phyloP scores from a whole-genome alignment of 2,329 filamentous ascomycete species.

The Cladosporium sp. region DNA sequence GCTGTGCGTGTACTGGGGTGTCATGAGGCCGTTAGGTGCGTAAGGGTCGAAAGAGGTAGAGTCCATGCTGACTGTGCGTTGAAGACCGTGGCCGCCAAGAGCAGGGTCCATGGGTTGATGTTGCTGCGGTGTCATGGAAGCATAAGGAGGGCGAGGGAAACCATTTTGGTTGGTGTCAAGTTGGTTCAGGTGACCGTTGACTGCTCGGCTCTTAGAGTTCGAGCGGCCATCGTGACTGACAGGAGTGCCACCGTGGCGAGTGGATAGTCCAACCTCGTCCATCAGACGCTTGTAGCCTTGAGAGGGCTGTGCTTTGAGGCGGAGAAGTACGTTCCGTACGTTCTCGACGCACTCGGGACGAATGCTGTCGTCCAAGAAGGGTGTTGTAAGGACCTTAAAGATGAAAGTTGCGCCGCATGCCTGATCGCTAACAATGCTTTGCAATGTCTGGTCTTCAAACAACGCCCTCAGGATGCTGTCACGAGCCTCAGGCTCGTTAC shows the following conservation, averaged over 20 bases:
- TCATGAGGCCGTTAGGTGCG: conserved; percentile 40
- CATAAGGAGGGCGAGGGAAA: conserved; percentile 40
- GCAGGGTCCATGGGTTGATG: conserved; percentile 38
- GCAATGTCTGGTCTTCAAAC: conserved; percentile 86
- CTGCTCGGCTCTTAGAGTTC: conserved; percentile 35
- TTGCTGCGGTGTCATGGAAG: conserved; percentile 35
- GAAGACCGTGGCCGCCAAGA: conserved; percentile 38
- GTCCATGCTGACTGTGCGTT: conserved; percentile 52
- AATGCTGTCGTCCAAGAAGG: conserved; percentile 93
- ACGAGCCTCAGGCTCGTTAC: conserved; percentile 86
- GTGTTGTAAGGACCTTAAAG: conserved; percentile 97
- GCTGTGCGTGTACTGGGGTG: conserved; percentile 38
- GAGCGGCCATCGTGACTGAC: conserved; percentile 38
- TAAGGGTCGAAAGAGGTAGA: conserved; percentile 51
- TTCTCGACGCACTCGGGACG: conserved; percentile 86
- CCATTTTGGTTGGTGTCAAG: conserved; percentile 35
- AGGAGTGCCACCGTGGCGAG: conserved; percentile 45
- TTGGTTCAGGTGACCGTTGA: conserved; percentile 37
- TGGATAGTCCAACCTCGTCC: conserved; percentile 93
- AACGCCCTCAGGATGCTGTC: conserved; percentile 86
- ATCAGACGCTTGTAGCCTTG: conserved; percentile 98
- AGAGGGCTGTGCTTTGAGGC: conserved; percentile 87
- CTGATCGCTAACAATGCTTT: conserved; percentile 88
- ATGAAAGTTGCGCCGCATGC: conserved; percentile 92
- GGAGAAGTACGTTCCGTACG: conserved; percentile 82